Evolutionary conservation across 176 grass and related monocot genomes (phyloP).

Genomic region (Musa troglodytarum): DNA sequence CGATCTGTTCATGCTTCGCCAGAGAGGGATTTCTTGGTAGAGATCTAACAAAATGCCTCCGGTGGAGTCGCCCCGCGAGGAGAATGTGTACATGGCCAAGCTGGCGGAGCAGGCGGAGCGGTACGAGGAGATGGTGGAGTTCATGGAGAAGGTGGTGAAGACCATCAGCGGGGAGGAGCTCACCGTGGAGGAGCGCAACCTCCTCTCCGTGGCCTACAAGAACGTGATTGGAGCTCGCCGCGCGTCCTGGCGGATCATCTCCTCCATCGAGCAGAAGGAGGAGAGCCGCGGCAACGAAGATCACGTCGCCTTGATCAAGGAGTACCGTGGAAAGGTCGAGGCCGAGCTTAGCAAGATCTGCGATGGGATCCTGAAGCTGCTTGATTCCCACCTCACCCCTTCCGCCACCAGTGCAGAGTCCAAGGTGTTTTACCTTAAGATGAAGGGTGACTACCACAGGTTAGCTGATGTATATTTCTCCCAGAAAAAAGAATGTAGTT

Average conservation of each 20-base stretch:
- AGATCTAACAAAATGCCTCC: constrained; percentile 6
- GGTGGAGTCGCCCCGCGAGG: constrained; percentile 3
- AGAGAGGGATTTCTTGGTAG: neutral
- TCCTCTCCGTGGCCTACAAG: constrained; percentile 1
- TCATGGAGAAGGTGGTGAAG: constrained; percentile 8
- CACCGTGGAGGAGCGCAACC: constrained; percentile 4
- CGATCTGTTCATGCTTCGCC: neutral
- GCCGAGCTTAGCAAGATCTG: neutral
- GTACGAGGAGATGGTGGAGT: constrained; percentile 10
- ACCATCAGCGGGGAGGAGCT: neutral
- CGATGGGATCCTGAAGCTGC: neutral
- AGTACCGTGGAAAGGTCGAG: neutral
- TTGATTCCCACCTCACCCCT: neutral
- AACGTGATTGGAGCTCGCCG: constrained; percentile 5
- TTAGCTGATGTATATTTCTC: neutral
- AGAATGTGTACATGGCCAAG: constrained; percentile 8
- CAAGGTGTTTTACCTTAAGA: constrained; percentile 1
- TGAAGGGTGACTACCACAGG: neutral
- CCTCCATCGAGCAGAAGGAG: constrained; percentile 13
- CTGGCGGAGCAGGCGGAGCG: constrained; percentile 7
- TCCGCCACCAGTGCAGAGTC: neutral
- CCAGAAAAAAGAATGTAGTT: neutral
- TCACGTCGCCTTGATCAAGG: constrained; percentile 1
- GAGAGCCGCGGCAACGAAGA: constrained; percentile 6
- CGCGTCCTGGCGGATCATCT: constrained; percentile 8